Evolutionary conservation across 805 yeast species (phyloP).

Genomic region (Ogataea thermomethanolica): DNA sequence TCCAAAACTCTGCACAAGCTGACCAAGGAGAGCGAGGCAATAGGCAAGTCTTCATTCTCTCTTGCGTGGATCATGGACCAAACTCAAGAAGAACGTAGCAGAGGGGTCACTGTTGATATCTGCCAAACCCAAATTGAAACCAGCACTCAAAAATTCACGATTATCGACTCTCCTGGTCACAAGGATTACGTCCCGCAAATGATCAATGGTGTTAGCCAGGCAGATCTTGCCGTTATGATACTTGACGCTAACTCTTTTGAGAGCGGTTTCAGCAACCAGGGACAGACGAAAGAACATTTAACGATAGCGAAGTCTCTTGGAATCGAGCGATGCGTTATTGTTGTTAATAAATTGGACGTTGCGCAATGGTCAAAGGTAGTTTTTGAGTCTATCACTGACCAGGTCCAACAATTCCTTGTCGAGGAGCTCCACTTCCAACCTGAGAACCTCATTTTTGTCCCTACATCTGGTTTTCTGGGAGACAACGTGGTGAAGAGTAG

Average conservation of each 20-base stretch:
- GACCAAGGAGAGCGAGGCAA: conserved; percentile 58
- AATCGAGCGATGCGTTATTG: conserved; percentile 55
- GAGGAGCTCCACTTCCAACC: conserved; percentile 49
- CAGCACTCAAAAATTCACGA: conserved; percentile 49
- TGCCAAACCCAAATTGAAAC: conserved; percentile 69
- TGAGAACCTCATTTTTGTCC: conserved; percentile 48
- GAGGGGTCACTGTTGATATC: conserved; percentile 80
- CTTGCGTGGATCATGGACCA: conserved; percentile 86
- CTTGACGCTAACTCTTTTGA: conserved; percentile 75
- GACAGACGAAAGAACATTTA: conserved; percentile 79
- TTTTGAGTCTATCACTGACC: conserved; percentile 47
- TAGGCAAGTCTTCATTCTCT: conserved; percentile 77
- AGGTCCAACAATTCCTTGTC: conserved; percentile 48
- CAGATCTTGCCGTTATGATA: conserved; percentile 70
- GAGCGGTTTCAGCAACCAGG: conserved; percentile 60
- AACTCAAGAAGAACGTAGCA: conserved; percentile 65
- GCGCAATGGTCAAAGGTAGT: conserved; percentile 53
- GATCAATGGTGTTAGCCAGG: conserved; percentile 80
- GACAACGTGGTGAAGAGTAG: conserved; percentile 54
- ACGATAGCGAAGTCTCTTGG: conserved; percentile 66
- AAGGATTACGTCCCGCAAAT: conserved; percentile 79
- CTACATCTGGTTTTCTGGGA: conserved; percentile 69
- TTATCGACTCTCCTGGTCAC: conserved; percentile 86
- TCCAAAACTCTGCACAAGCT: conserved; percentile 59
- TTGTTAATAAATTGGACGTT: conserved; percentile 69